Evolutionary conservation across 2,329 filamentous ascomycete species (phyloP).

Genomic region (Xylariaceae sp.): DNA sequence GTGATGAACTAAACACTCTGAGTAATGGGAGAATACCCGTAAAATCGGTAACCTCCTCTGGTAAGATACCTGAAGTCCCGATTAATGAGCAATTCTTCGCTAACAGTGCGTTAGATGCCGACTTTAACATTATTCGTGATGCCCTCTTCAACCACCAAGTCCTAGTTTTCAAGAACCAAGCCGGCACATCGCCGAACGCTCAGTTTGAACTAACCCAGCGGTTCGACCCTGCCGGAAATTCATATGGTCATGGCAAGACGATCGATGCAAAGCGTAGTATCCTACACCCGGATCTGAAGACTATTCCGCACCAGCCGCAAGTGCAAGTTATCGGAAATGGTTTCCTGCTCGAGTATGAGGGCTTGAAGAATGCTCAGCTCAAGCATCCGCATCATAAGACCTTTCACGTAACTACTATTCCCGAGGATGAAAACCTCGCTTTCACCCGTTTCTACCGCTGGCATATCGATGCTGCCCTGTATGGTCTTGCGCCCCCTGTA

Average conservation of each 20-base stretch:
- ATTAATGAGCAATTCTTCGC: conserved; percentile 2
- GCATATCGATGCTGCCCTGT: conserved; percentile 80
- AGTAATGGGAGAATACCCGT: conserved; percentile 56
- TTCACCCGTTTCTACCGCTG: conserved; percentile 70
- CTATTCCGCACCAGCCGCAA: conserved; percentile 77
- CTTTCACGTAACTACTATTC: conserved; percentile 69
- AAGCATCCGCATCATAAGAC: conserved; percentile 77
- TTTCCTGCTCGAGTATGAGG: conserved; percentile 69
- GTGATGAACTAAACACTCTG: conserved; percentile 22
- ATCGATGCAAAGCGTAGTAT: conserved; percentile 66
- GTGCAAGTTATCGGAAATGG: conserved; percentile 82
- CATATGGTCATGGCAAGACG: conserved; percentile 77
- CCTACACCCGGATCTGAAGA: conserved; percentile 79
- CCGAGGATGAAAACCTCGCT: conserved; percentile 52
- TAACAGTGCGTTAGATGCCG: conserved; percentile 52
- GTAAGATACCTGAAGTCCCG: conserved; percentile 42
- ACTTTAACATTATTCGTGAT: conserved; percentile 65
- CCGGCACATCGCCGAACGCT: conserved; percentile 64
- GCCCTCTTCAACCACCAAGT: conserved; percentile 71
- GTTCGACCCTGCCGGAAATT: conserved; percentile 68
- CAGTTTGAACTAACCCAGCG: conserved; percentile 74
- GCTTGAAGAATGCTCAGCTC: conserved; percentile 67
- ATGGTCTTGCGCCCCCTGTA: conserved; percentile 72
- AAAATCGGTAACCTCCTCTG: conserved; percentile 62
- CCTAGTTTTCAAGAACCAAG: conserved; percentile 71